A percentile compares a stretch with the other conserved stretches of the same genome.
Evolutionary conservation across 768 basidiomycete genomes (phyloP).

Genomic region (Collybia nuda): DNA sequence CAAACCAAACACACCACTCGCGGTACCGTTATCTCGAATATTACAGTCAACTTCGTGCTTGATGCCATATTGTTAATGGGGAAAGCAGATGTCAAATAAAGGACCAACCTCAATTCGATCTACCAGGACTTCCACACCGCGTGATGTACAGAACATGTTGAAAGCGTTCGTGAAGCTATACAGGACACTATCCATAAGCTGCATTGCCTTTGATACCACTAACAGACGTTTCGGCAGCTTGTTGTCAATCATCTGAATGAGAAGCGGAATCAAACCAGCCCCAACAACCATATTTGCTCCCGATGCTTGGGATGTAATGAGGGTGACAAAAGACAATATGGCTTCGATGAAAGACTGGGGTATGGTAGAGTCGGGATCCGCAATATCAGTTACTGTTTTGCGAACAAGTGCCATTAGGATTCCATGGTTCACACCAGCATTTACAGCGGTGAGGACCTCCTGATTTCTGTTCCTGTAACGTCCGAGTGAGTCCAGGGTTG

Average conservation of each 20-base stretch:
- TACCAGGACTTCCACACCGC: constrained; percentile 84
- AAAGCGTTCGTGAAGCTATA: constrained; percentile 90
- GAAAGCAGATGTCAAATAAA: constrained; percentile 10
- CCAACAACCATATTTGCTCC: constrained; percentile 94
- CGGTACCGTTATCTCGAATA: constrained; percentile 53
- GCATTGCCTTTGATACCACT: constrained; percentile 87
- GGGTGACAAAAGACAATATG: constrained; percentile 82
- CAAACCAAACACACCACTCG: constrained; percentile 42
- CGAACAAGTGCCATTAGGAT: constrained; percentile 88
- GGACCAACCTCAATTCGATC: constrained; percentile 78
- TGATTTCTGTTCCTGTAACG: constrained; percentile 80
- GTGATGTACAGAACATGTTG: constrained; percentile 78
- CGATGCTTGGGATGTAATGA: constrained; percentile 79
- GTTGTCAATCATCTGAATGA: constrained; percentile 89
- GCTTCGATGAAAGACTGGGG: constrained; percentile 83
- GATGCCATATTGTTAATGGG: constrained; percentile 3
- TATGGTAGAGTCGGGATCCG: constrained; percentile 60
- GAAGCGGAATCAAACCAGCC: constrained; percentile 85
- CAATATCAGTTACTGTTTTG: constrained; percentile 74
- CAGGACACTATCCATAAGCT: constrained; percentile 87
- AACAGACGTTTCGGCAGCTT: constrained; percentile 64
- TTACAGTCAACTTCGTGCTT: constrained; percentile 71
- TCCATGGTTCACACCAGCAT: constrained; percentile 95
- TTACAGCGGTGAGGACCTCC: constrained; percentile 88
- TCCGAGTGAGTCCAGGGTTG: constrained; percentile 87